Base-by-base conservation (phyloP, 176 grass and related monocot genomes). In the Metroxylon sagu region DNA sequence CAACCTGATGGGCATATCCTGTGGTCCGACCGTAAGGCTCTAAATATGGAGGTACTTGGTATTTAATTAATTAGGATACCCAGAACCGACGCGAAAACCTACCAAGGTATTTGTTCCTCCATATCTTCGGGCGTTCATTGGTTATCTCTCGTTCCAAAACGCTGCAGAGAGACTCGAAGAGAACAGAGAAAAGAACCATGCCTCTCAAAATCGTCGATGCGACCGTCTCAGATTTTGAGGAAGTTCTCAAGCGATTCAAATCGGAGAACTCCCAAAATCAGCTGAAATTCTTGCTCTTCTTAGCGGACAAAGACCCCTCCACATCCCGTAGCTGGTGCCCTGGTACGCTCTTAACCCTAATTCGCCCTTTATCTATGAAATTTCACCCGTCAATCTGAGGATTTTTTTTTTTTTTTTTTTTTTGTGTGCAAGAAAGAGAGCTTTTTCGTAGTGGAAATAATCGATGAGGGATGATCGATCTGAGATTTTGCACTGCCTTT, bases 311-410 rank as follows among this genome's bases (percentile, higher is more conserved):
- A 19, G 62, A 96, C 25, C 77, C 83, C 2, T 52, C 65, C 30
- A 82, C 91, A 86, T 62, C 70, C 48, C 80, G 71, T 52, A 79
- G 77, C 80, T 90, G 89, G 89, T 95, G 89, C 78, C 75, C 89
- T 50, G 89, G 89, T 88, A 73, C 6, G 7, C 31, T 35, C 31
- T 10, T 35, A 8, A 5, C 59, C 2, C 56, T 17, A 50, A 39
- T 61, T 16, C 0, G 25, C 4, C 2, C 5, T 15, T 5, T 64
- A 19, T 63, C 6, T 25, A 7, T 27, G 3, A 29, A 12, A 27
- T 61, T 49, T 25, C 16, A 17, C n/a, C n/a, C 18, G 10, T 73
- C 14, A 35, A 35, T 35, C 6, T 35, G 1, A 35, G 30, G 5
- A 6, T 17, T 57, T 26, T n/a, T 74, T 25, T 55, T 35, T 49